phyloP scores from a whole-genome alignment of 495 filamentous ascomycete genomes.

The Achaetomiella virescens region DNA sequence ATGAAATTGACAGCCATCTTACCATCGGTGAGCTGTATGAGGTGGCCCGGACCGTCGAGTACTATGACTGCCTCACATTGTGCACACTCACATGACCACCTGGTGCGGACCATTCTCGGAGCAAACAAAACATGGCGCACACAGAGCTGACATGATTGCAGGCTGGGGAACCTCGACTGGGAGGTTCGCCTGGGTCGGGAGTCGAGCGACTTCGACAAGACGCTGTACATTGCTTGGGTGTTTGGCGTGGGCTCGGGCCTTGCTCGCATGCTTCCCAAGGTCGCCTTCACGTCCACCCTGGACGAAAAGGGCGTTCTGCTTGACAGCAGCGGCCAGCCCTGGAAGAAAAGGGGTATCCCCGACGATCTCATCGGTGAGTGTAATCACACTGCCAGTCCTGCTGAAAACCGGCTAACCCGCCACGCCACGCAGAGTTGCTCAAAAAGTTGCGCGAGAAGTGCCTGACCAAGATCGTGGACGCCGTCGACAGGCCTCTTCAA shows the following conservation, averaged over 20 bases:
- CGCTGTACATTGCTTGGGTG: constrained; percentile 18
- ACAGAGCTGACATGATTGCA: not conserved
- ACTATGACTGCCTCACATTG: constrained; percentile 14
- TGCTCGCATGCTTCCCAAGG: constrained; percentile 2
- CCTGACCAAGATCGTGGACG: constrained; percentile 1
- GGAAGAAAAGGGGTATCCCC: constrained; percentile 15
- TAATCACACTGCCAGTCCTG: too few species aligned
- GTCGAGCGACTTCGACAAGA: constrained; percentile 14
- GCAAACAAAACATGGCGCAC: not conserved
- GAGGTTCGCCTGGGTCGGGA: constrained; percentile 8
- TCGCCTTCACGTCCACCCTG: constrained; percentile 15
- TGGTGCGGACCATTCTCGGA: not conserved
- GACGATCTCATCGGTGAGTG: constrained; percentile 12
- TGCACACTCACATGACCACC: too few species aligned
- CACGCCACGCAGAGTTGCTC: constrained; percentile 10
- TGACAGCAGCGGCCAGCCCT: constrained; percentile 7
- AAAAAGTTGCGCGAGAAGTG: not conserved
- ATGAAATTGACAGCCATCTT: constrained; percentile 14
- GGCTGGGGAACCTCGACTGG: constrained; percentile 9
- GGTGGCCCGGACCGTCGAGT: constrained; percentile 16
- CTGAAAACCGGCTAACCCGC: not conserved
- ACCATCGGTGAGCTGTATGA: constrained; percentile 13
- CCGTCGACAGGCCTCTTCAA: not conserved
- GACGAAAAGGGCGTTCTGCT: constrained; percentile 4
- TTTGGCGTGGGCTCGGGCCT: constrained; percentile 20